Conservation (phyloP, 257 asterid species). For the Lycium ferocissimum region DNA sequence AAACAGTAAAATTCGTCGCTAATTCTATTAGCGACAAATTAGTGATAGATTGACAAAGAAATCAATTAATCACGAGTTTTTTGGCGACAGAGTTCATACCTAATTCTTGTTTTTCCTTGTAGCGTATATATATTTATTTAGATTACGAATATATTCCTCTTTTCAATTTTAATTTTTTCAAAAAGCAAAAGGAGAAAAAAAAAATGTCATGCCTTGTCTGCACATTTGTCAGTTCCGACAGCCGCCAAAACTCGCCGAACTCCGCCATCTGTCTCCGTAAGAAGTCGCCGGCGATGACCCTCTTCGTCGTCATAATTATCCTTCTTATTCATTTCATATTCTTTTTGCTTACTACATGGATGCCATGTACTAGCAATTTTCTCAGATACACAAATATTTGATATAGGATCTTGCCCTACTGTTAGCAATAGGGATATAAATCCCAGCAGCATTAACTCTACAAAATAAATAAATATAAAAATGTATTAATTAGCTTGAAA, state of each 20-base stretch:
- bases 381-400: constrained; percentile 68
- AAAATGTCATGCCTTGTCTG: constrained; percentile 52
- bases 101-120: too few species aligned
- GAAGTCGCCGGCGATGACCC: constrained; percentile 66
- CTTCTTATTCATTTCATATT: constrained; percentile 22
- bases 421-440: constrained; percentile 87
- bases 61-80: too few species aligned
- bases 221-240: constrained; percentile 64
- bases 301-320: constrained; percentile 20
- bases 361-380: constrained; percentile 72
- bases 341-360: constrained; percentile 69
- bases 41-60: too few species aligned
- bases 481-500: neutral
- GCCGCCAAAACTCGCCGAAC: constrained; percentile 66
- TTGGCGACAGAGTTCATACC: too few species aligned
- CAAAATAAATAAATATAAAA: neutral
- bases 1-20: too few species aligned
- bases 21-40: too few species aligned
- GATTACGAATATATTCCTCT: neutral
- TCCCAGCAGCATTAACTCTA: constrained; percentile 93
- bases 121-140: too few species aligned
- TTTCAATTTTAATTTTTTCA: neutral
- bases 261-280: constrained; percentile 31
- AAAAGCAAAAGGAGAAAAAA: neutral
- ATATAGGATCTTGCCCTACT: constrained; percentile 62